Evolutionary conservation across 257 asterid species (phyloP).

Genomic region (Ballota nigra): DNA sequence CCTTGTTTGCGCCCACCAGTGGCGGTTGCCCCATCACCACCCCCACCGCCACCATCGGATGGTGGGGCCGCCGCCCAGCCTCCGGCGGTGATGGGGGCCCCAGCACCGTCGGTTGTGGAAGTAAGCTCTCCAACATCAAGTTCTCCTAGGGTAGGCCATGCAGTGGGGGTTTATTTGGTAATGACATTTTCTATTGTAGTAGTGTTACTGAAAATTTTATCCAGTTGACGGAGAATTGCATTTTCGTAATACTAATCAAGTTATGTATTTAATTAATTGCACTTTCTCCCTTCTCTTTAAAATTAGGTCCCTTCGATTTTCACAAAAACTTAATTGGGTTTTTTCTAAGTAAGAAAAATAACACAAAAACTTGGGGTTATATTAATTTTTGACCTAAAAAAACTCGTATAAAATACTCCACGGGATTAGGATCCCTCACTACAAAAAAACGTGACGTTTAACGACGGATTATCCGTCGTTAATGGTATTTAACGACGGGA

Average conservation of each 20-base stretch:
- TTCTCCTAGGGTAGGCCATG: background rate
- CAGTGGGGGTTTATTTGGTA: background rate
- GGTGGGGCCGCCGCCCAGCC: background rate
- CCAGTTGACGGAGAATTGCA: background rate
- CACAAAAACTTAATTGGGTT: too few relatives aligned
- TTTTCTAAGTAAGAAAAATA: too few relatives aligned
- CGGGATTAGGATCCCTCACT: too few relatives aligned
- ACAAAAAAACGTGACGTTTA: too few relatives aligned
- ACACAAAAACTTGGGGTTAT: too few relatives aligned
- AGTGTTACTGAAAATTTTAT: background rate
- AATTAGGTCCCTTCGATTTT: background rate
- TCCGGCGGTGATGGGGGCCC: background rate
- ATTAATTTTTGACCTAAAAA: too few relatives aligned
- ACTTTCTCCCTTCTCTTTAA: background rate
- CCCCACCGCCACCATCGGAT: background rate
- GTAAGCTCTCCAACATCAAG: background rate
- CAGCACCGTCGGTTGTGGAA: constrained; percentile 8
- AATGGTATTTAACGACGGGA: too few relatives aligned
- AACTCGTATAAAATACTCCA: too few relatives aligned
- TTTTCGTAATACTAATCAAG: background rate
- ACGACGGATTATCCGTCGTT: too few relatives aligned
- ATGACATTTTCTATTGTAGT: background rate
- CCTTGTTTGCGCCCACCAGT: constrained; percentile 20
- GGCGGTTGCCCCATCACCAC: constrained; percentile 13
- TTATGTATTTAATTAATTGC: background rate